Base-by-base conservation (phyloP, 768 basidiomycete genomes). In the Pholiota microspora region DNA sequence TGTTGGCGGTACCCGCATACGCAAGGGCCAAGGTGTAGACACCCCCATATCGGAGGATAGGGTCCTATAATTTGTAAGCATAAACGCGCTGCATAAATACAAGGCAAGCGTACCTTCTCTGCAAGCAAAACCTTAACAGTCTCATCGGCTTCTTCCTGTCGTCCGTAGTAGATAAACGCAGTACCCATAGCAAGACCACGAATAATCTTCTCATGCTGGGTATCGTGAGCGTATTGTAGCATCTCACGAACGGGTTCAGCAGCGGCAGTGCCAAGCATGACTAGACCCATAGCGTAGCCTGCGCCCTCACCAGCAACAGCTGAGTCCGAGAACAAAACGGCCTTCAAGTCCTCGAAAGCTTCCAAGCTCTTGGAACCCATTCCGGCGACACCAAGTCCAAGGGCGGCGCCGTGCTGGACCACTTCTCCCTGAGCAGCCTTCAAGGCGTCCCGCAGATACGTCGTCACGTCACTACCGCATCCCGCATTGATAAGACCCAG, bases 141-240 rank as follows among this genome's bases (percentile, higher is more conserved):
- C n/a, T 76, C 75, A 59, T 98, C 88, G 7, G 97, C 96, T 62
- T 93, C 85, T 67, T 98, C 97, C 71, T 95, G 92, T 47, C 88
- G 82, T 35, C 92, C 94, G 58, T 96, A 98, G 71, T 83, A 92
- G 55, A 98, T 81, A 69, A 98, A 92, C 2, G 93, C 92, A 40
- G 94, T 77, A 18, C 96, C 96, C 62, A 99, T 81, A 6, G 95
- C 92, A 51, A 99, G 79, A 59, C 94, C 94, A 42, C 97, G 88
- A 52, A 98, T 98, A 65, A 98, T 98, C 77, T 98, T 99, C 76
- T 99, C 97, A 67, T 98, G 97, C 65, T 97, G 94, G 1, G 97
- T 99, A 67, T 99, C 97, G 52, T 89, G 84, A 25, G 97, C 94
- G 65, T 99, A 99, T 49, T 88, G 83, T 53, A 98, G 76, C 96